A percentile compares a stretch with the other conserved stretches of the same genome.
These are phyloP conservation scores for Torrubiella hemipterigena DNA, from an alignment of 2,329 filamentous ascomycete species.

Conservation along the genomic window DNA sequence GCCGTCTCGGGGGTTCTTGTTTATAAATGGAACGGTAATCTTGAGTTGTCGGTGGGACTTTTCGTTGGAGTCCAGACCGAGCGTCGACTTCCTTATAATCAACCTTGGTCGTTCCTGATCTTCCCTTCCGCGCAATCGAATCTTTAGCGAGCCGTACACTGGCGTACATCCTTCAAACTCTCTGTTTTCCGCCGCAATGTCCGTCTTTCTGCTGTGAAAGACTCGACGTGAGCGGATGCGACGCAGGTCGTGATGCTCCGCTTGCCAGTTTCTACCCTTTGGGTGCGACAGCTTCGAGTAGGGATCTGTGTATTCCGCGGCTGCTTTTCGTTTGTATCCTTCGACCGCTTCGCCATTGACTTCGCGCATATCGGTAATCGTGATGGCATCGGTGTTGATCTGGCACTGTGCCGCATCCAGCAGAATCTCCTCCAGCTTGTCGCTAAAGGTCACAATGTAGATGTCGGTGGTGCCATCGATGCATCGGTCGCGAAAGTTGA, in stretches of 20 bases:
- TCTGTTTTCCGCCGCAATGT: constrained; percentile 43
- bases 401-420: constrained; percentile 52
- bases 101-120: constrained; percentile 26
- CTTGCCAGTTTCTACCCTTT: constrained; percentile 45
- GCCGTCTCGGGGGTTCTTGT: constrained; percentile 68
- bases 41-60: constrained; percentile 32
- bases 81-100: constrained; percentile 31
- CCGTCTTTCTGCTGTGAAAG: constrained; percentile 36
- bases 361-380: constrained; percentile 30
- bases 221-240: constrained; percentile 51
- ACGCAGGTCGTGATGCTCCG: constrained; percentile 65
- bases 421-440: constrained; percentile 44
- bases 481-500: constrained; percentile 68
- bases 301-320: constrained; percentile 45
- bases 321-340: constrained; percentile 26
- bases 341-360: constrained; percentile 20
- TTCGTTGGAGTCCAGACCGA: constrained; percentile 17
- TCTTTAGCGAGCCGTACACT: constrained; percentile 38
- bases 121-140: constrained; percentile 27
- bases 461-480: constrained; percentile 74
- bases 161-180: constrained; percentile 44
- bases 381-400: constrained; percentile 41
- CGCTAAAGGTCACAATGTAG: constrained; percentile 53
- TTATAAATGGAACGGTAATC: constrained; percentile 62
- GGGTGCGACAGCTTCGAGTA: constrained; percentile 55